Evolutionary conservation across 2,329 filamentous ascomycete genomes (phyloP), one percentile per base, ranked within the genome.

Genomic region (Keithomyces neogunnii): DNA sequence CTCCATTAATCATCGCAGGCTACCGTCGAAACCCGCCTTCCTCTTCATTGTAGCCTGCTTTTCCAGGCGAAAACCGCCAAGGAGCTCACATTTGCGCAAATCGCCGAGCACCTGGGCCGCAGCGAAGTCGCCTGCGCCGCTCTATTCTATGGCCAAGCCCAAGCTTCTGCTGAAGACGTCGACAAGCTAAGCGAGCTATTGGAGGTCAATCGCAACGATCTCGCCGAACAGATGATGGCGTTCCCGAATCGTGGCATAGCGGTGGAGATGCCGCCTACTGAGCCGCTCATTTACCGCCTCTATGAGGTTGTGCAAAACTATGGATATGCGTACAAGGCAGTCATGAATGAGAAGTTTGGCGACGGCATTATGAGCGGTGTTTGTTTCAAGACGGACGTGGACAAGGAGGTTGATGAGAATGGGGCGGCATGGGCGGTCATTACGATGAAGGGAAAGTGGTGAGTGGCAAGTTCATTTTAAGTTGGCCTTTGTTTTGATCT

Each of bases 341-440:
- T 97, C 4, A 67, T 96, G 68, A 96, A 97, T 60, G 92, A 97
- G 78, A 96, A 96, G 76, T 90, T 89, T 64, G 87, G 87, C 0
- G 87, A 91, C 65, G 92, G 92, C 1, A 97, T 97, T 64, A 96
- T 97, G 92, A 95, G 89, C 65, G 92, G 91, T 1, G 96, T 96
- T 63, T 83, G 84, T 13, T 96, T 96, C 68, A 87, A 83, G 49
- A 95, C 89, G 0, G 89, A 89, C 64, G 87, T 97, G 2, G 89
- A 96, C 67, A 95, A 95, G 79, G 92, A 97, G 78, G 84, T 85
- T 1, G 92, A 96, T 66, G 82, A 86, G 54, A 81, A 88, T 61
- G 91, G 90, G 3, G 78, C 81, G 49, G 76, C 85, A 5, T 96
- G 89, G 89, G 89, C 86, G 3, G 83, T 90, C 59, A 95, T 96